Percentiles rank a stretch among this genome's conserved stretches.
These are phyloP conservation scores for Quercus tomentella DNA, from an alignment of 331 rosid genomes.

Conservation along the genomic window DNA sequence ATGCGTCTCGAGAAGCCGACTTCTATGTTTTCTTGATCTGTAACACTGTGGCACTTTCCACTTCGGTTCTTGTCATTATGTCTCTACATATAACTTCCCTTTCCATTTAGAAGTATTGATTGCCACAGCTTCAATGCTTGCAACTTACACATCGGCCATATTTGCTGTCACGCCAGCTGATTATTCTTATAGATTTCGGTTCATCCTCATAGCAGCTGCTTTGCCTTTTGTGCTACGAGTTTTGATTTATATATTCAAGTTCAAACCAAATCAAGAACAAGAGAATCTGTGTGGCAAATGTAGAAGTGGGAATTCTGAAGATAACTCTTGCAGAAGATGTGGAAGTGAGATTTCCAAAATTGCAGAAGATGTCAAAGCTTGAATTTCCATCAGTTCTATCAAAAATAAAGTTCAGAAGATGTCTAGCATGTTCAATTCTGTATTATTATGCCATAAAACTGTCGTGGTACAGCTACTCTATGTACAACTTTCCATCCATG, in stretches of 20 bases:
- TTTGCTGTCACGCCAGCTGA: background rate
- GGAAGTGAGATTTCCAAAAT: accelerated
- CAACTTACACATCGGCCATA: no score
- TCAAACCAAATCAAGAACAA: accelerated
- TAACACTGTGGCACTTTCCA: conserved; percentile 24
- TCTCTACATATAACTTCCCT: background rate
- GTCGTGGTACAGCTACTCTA: no score
- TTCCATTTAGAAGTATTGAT: background rate
- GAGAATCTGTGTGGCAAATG: no score
- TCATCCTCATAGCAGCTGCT: background rate
- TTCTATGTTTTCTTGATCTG: conserved; percentile 11
- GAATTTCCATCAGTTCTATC: no score
- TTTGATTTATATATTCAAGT: no score
- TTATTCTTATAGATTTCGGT: background rate
- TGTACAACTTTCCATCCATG: no score
- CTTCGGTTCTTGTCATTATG: background rate
- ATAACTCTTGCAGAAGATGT: no score
- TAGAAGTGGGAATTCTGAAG: no score
- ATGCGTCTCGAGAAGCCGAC: background rate
- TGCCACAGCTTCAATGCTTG: background rate
- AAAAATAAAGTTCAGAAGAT: no score
- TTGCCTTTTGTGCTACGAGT: background rate
- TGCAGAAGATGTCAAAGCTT: no score
- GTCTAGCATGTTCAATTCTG: no score
- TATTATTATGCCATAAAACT: no score